These are phyloP conservation scores for Roridomyces roridus DNA, from an alignment of 768 basidiomycete genomes.

Conservation along the genomic window DNA sequence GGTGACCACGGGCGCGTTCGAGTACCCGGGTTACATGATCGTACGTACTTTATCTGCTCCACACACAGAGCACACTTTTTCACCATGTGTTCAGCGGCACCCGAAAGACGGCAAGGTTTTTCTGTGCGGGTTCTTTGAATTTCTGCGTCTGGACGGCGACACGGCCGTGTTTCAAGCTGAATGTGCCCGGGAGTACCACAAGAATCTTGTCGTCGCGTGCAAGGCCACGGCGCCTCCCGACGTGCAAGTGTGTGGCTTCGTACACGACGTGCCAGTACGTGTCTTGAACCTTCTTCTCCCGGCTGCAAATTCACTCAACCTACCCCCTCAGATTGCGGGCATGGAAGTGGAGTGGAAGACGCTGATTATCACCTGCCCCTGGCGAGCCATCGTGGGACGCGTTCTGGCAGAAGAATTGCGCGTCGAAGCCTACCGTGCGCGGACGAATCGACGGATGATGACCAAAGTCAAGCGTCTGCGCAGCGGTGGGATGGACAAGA, in stretches of 20 bases:
- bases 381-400: constrained; percentile 16
- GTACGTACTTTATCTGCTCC: not conserved
- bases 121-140: constrained; percentile 3
- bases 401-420: constrained; percentile 18
- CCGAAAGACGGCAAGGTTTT: not conserved
- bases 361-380: constrained; percentile 19
- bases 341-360: constrained; percentile 22
- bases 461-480: constrained; percentile 7
- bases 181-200: constrained; percentile 3
- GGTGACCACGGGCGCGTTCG: not conserved
- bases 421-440: constrained; percentile 8
- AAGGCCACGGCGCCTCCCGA: constrained; percentile 3
- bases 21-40: not conserved
- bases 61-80: not conserved
- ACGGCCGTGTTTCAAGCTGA: not conserved
- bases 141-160: constrained; percentile 13
- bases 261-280: constrained; percentile 17
- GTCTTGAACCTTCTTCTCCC: not conserved
- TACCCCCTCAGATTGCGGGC: constrained; percentile 2
- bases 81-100: not conserved
- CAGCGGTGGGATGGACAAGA: not conserved
- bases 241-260: constrained; percentile 9
- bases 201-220: constrained; percentile 2
- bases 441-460: not conserved
- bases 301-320: not conserved